Evolutionary conservation across 1,284 basidiomycete genomes (phyloP), one percentile per base, ranked within the genome.

Genomic region (Cystobasidium sp.): DNA sequence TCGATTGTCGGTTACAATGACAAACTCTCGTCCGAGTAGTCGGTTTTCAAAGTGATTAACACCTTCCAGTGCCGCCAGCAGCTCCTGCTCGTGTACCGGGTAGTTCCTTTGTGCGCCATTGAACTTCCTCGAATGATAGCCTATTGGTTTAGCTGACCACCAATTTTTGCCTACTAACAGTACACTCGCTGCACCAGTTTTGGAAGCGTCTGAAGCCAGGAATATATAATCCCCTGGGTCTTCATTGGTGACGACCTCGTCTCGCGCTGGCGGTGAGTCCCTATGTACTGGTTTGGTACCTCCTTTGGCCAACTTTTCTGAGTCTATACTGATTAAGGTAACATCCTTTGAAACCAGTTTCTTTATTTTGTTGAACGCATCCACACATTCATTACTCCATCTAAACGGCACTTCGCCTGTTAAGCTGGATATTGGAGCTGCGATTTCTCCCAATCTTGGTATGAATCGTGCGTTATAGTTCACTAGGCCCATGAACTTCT

Each of bases 91-190:
- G 8, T 56, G 55, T 22, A 56, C 55, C 6, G 55, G 55, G 55
- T 56, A 56, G 55, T 56, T 56, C 22, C 3, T 37, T 37, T 56
- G 55, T 56, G 55, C 10, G 20, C 37, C 39, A 56, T 56, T 22
- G 37, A 56, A 56, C 12, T 56, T 56, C 55, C 22, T 56, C 4
- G 55, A 56, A 37, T 56, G 55, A 56, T 56, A 56, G 3, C 55
- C 55, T 5, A 56, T 22, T 56, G 55, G 24, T 9, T 18, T 56
- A 37, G 55, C 55, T 24, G 22, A 31, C 55, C 55, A 56, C 55
- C 55, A 56, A 9, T 37, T 56, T 37, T 56, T 37, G 1, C 31
- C 31, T 31, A 31, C 31, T 31, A 31, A 31, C n/a, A 56, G 55
- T 3, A 56, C 55, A 12, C 55, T 56, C 6, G 55, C 55, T 1